A percentile compares a stretch with the other conserved stretches of the same genome.
Conservation (phyloP, 2,329 filamentous ascomycete species). For the Purpureocillium takamizusanense region DNA sequence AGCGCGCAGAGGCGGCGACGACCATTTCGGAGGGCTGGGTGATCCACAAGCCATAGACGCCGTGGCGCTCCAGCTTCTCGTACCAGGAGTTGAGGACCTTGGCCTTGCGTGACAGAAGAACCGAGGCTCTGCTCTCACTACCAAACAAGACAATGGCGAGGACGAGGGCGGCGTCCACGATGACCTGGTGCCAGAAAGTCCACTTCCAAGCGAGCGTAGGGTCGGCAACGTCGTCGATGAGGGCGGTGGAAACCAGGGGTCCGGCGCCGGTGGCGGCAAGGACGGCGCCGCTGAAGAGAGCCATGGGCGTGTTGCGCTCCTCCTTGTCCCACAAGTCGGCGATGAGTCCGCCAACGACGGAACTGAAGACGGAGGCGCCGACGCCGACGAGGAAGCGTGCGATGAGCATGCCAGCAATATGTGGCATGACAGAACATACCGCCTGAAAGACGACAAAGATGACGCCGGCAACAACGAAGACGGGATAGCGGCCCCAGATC, state of each 20-base stretch:
- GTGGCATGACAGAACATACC: slow-evolving; percentile 61
- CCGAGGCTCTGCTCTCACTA: slow-evolving; percentile 72
- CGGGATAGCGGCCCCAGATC: slow-evolving; percentile 76
- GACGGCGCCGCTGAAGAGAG: slow-evolving; percentile 71
- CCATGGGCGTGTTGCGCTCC: slow-evolving; percentile 82
- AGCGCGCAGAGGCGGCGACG: slow-evolving; percentile 11
- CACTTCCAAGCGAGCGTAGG: slow-evolving; percentile 59
- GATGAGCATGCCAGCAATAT: slow-evolving; percentile 64
- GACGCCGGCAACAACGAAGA: slow-evolving; percentile 66
- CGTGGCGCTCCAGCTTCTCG: slow-evolving; percentile 57
- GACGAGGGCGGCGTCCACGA: slow-evolving; percentile 53
- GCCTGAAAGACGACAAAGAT: slow-evolving; percentile 64
- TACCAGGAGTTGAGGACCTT: slow-evolving; percentile 70
- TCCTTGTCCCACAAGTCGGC: slow-evolving; percentile 74
- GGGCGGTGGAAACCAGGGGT: slow-evolving; percentile 60
- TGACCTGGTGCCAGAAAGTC: slow-evolving; percentile 82
- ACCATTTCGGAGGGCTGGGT: slow-evolving; percentile 5
- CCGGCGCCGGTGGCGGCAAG: slow-evolving; percentile 73
- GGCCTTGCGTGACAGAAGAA: slow-evolving; percentile 71
- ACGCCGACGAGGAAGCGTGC: slow-evolving; percentile 68
- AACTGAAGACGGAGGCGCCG: slow-evolving; percentile 72
- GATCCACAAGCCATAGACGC: slow-evolving; percentile 41
- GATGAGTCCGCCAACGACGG: slow-evolving; percentile 87
- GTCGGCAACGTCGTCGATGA: slow-evolving; percentile 50
- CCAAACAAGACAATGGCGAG: slow-evolving; percentile 60